A percentile compares a stretch with the other conserved stretches of the same genome.
Conservation (phyloP, 805 yeast species). For the Tetrapisispora namnaoensis region DNA sequence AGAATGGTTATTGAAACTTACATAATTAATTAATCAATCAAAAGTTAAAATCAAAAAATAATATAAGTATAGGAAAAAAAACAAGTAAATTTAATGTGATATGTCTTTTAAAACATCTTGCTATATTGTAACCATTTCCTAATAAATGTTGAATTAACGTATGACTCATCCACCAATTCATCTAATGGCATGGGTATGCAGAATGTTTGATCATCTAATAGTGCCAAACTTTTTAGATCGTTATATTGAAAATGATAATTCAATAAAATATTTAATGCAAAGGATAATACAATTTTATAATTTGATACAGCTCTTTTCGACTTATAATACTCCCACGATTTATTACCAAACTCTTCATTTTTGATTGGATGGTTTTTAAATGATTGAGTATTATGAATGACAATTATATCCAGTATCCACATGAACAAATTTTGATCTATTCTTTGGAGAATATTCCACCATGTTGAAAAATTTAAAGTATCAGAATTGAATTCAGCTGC, state of each 20-base stretch:
- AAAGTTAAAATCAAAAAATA: too few relatives aligned
- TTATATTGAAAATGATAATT: slow-evolving; percentile 44
- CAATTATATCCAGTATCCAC: slow-evolving; percentile 27
- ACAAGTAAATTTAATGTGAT: too few relatives aligned
- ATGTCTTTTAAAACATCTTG: slow-evolving; percentile 10
- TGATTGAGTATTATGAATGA: slow-evolving; percentile 27
- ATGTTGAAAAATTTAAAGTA: slow-evolving; percentile 21
- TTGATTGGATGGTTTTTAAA: slow-evolving; percentile 25
- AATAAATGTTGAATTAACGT: slow-evolving; percentile 15
- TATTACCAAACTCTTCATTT: slow-evolving; percentile 8
- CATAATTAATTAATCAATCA: too few relatives aligned
- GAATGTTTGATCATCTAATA: slow-evolving; percentile 13
- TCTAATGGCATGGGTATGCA: slow-evolving; percentile 18
- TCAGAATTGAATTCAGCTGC: slow-evolving; percentile 21
- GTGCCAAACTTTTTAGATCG: slow-evolving; percentile 23
- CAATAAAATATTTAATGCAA: slow-evolving; percentile 33
- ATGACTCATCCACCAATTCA: slow-evolving; percentile 10
- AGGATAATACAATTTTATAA: slow-evolving; percentile 33
- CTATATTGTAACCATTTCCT: slow-evolving; percentile 25
- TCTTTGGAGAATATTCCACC: slow-evolving; percentile 25
- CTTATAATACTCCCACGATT: slow-evolving; percentile 26
- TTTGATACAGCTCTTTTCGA: slow-evolving; percentile 27
- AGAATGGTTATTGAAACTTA: too few relatives aligned
- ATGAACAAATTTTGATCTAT: slow-evolving; percentile 24
- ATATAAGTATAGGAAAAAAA: too few relatives aligned